Evolutionary conservation across 331 rosid species (phyloP).

Genomic region (Acacia pycnantha): DNA sequence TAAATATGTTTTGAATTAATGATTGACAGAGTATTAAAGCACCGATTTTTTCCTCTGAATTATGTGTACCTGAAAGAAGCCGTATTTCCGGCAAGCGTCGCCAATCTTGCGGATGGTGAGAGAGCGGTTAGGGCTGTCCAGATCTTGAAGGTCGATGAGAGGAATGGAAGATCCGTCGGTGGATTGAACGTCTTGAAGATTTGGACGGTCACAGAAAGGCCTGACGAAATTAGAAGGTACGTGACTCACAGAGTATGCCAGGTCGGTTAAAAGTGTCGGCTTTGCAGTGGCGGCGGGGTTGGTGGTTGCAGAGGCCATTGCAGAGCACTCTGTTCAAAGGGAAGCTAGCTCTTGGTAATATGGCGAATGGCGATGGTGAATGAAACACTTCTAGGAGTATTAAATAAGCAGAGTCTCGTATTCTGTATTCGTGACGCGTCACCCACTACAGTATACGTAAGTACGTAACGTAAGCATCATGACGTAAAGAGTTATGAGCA

Average conservation of each 20-base stretch:
- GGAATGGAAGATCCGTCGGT: slow-evolving; percentile 43
- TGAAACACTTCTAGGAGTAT: background rate
- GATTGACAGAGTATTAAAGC: no score
- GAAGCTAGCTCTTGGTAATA: background rate
- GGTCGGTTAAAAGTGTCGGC: slow-evolving; percentile 30
- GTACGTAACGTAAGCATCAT: background rate
- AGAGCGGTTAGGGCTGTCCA: slow-evolving; percentile 49
- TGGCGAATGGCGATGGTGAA: background rate
- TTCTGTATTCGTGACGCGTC: background rate
- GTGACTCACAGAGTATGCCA: slow-evolving; percentile 35
- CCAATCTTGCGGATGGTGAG: slow-evolving; percentile 46
- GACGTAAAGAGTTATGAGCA: background rate
- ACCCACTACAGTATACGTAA: background rate
- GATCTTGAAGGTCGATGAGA: slow-evolving; percentile 57
- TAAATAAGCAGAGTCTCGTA: background rate
- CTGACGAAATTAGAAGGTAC: slow-evolving; percentile 71
- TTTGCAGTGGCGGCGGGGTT: background rate
- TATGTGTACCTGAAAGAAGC: slow-evolving; percentile 70
- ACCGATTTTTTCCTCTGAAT: background rate
- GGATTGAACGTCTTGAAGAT: slow-evolving; percentile 36
- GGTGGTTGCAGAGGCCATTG: background rate
- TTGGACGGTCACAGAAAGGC: slow-evolving; percentile 66
- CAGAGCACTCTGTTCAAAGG: background rate
- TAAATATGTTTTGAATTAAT: no score
- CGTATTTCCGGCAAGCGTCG: slow-evolving; percentile 56